phyloP scores from a whole-genome alignment of 208 protist genomes.

The Acanthamoeba culbertsoni region DNA sequence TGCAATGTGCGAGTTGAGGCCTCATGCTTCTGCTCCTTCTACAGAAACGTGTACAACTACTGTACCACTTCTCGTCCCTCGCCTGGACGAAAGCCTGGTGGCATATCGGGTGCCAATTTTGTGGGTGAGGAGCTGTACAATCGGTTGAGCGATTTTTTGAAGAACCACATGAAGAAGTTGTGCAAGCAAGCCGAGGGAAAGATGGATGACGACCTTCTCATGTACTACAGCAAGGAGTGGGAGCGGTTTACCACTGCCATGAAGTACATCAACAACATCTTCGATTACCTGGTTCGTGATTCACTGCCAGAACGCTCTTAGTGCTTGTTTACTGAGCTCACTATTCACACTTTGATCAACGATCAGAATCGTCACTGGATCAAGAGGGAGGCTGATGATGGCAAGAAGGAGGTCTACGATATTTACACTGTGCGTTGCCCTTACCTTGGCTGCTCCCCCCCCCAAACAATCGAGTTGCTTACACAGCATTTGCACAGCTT shows the following conservation, averaged over 20 bases:
- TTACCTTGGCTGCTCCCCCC: not conserved
- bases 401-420: slow-evolving; percentile 74
- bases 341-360: not conserved
- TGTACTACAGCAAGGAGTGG: slow-evolving; percentile 77
- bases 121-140: slow-evolving; percentile 77
- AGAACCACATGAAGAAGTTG: slow-evolving; percentile 73
- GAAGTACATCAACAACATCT: slow-evolving; percentile 78
- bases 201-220: slow-evolving; percentile 63
- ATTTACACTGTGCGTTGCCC: slow-evolving; percentile 68
- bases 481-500: not conserved
- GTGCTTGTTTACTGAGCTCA: not conserved
- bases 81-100: not conserved
- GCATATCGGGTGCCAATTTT: slow-evolving; percentile 74
- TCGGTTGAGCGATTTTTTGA: slow-evolving; percentile 68
- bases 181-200: slow-evolving; percentile 62
- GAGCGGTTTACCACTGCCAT: slow-evolving; percentile 72
- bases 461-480: not conserved
- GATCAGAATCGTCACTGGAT: slow-evolving; percentile 79
- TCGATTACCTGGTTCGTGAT: slow-evolving; percentile 70
- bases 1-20: not conserved
- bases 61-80: slow-evolving; percentile 74
- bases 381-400: slow-evolving; percentile 76
- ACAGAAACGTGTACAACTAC: slow-evolving; percentile 78
- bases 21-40: not conserved
- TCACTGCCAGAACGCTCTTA: not conserved